A percentile compares a stretch with the other conserved stretches of the same genome.
These are phyloP conservation scores for Amanita rimosa DNA, from an alignment of 768 basidiomycete genomes.

Conservation along the genomic window DNA sequence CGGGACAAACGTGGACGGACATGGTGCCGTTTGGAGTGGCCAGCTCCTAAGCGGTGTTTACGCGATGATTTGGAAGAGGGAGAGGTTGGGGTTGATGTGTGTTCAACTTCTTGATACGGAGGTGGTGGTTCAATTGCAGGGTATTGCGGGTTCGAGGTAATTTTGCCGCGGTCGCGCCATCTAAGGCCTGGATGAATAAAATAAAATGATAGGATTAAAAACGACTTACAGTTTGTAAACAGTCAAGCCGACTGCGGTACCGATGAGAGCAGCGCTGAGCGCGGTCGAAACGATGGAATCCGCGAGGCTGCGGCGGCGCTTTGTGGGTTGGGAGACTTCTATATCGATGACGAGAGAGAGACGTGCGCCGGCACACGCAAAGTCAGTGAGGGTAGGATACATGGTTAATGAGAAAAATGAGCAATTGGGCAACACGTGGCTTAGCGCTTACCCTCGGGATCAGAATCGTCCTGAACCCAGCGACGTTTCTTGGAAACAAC, in stretches of 20 bases:
- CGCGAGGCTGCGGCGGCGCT: conserved; percentile 72
- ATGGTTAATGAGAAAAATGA: too few species aligned
- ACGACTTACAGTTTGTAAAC: conserved; percentile 72
- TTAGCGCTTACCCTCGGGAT: background rate
- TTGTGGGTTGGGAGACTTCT: conserved; percentile 67
- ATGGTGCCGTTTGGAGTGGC: conserved; percentile 1
- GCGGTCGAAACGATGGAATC: conserved; percentile 79
- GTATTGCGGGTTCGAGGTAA: conserved; percentile 18
- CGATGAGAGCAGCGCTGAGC: conserved; percentile 75
- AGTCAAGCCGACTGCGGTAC: conserved; percentile 78
- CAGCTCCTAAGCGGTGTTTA: background rate
- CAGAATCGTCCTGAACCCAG: conserved; percentile 43
- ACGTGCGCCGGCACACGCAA: too few species aligned
- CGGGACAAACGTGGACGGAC: conserved; percentile 7
- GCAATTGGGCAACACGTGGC: too few species aligned
- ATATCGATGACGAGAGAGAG: conserved; percentile 15
- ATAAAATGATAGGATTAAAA: background rate
- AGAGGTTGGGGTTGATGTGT: conserved; percentile 3
- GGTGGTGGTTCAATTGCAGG: conserved; percentile 17
- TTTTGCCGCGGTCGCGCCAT: conserved; percentile 71
- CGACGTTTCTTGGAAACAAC: conserved; percentile 46
- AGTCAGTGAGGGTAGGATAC: too few species aligned
- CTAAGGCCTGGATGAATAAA: conserved; percentile 20
- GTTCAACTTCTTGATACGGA: conserved; percentile 14
- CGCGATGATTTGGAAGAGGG: background rate